Percentiles rank a stretch among this genome's conserved stretches.
These are phyloP conservation scores for Ceratocystiopsis minuta DNA, from an alignment of 2,329 filamentous ascomycete species.

Conservation along the genomic window DNA sequence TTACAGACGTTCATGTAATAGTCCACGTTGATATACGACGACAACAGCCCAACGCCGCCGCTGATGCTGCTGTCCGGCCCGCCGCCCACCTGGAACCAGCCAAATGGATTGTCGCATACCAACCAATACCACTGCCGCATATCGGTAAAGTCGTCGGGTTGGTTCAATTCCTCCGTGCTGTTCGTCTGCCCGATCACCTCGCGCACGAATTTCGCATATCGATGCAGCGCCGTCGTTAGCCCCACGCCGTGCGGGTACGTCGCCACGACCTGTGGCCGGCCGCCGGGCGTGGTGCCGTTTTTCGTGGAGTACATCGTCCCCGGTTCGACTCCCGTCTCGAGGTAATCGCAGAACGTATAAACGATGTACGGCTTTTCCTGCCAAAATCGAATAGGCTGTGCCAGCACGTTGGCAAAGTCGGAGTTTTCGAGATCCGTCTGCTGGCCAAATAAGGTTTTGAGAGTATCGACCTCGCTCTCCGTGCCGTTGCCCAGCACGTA, in stretches of 20 bases:
- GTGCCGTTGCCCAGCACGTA: constrained; percentile 21
- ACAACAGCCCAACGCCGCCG: constrained; percentile 10
- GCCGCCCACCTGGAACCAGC: constrained; percentile 24
- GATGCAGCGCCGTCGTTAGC: constrained; percentile 27
- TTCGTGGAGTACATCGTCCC: no score
- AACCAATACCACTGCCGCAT: constrained; percentile 37
- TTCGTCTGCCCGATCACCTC: constrained; percentile 4
- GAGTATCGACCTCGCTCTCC: constrained; percentile 18
- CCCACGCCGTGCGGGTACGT: constrained; percentile 26
- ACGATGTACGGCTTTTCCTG: constrained; percentile 27
- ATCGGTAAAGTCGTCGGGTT: constrained; percentile 13
- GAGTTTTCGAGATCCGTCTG: constrained; percentile 19
- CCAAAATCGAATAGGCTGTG: constrained; percentile 26
- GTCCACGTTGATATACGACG: constrained; percentile 16
- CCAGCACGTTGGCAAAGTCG: constrained; percentile 20
- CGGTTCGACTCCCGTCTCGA: constrained; percentile 14
- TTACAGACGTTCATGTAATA: constrained; percentile 26
- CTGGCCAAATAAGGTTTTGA: constrained; percentile 33
- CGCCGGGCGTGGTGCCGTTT: background rate
- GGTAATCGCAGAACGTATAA: constrained; percentile 28
- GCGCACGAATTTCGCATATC: constrained; percentile 29
- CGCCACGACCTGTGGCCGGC: no score
- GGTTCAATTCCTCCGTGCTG: no score
- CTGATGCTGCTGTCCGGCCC: constrained; percentile 20
- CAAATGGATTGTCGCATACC: constrained; percentile 28